A percentile compares a stretch with the other conserved stretches of the same genome.
These are phyloP conservation scores for Lecanicillium sp. DNA, from an alignment of 2,329 filamentous ascomycete genomes.

Conservation along the genomic window DNA sequence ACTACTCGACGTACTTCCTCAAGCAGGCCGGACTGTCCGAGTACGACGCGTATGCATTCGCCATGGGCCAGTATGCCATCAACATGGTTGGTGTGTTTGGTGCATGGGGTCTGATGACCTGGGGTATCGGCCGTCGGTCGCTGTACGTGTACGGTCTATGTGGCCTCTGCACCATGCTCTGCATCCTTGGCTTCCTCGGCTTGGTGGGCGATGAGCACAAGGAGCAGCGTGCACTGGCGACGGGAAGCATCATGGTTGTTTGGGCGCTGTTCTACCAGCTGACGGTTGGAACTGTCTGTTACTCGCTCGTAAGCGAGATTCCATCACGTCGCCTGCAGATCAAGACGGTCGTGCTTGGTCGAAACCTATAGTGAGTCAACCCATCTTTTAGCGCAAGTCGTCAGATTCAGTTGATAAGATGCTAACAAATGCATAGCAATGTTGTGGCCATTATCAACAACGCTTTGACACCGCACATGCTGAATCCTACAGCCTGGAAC, in stretches of 20 bases:
- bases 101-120: constrained; percentile 72
- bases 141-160: constrained; percentile 72
- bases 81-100: constrained; percentile 78
- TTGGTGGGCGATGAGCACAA: constrained; percentile 57
- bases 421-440: constrained; percentile 42
- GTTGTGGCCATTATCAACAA: constrained; percentile 74
- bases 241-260: constrained; percentile 75
- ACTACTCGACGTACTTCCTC: constrained; percentile 58
- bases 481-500: constrained; percentile 80
- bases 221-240: constrained; percentile 60
- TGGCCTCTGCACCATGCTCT: constrained; percentile 66
- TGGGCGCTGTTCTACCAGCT: constrained; percentile 82
- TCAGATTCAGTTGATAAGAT: constrained; percentile 4
- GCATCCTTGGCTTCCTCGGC: constrained; percentile 78
- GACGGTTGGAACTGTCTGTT: constrained; percentile 82
- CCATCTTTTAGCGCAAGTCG: no score
- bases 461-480: constrained; percentile 85
- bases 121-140: constrained; percentile 65
- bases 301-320: constrained; percentile 79
- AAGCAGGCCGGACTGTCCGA: constrained; percentile 49
- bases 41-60: constrained; percentile 47
- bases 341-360: constrained; percentile 83
- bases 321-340: constrained; percentile 78
- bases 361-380: constrained; percentile 58
- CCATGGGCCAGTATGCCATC: constrained; percentile 58